These are phyloP conservation scores for Zygosaccharomyces pseudobailii DNA, from an alignment of 1,139 yeast species.

Conservation along the genomic window DNA sequence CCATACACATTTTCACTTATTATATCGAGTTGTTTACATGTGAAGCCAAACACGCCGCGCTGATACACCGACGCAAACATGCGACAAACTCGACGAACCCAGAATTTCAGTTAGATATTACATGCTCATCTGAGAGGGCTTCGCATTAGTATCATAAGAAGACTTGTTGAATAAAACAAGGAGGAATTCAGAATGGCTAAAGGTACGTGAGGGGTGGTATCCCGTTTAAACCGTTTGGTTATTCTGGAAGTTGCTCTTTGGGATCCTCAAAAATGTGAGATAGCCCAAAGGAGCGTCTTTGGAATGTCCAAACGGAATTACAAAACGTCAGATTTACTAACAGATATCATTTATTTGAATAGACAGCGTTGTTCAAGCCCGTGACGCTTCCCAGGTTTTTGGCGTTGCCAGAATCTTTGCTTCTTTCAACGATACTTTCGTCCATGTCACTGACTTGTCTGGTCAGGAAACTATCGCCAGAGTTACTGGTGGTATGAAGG, in stretches of 20 bases:
- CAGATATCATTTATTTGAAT: conserved; percentile 4
- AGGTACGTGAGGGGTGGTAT: conserved; percentile 39
- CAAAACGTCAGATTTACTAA: conserved; percentile 1
- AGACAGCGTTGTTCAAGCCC: conserved; percentile 51
- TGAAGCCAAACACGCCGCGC: not conserved
- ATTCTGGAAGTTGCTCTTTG: conserved; percentile 20
- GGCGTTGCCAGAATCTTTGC: conserved; percentile 99
- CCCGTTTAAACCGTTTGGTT: conserved; percentile 38
- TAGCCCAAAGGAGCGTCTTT: conserved; percentile 3
- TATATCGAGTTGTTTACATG: no score
- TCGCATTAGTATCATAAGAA: not conserved
- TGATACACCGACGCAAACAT: not conserved
- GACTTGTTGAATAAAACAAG: not conserved
- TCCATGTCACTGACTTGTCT: conserved; percentile 98
- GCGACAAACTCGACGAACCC: not conserved
- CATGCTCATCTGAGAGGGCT: not conserved
- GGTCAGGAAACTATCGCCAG: conserved; percentile 99
- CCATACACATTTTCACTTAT: not conserved
- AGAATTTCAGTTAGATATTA: conserved; percentile 1
- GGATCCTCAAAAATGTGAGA: not conserved
- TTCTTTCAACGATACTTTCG: conserved; percentile 99
- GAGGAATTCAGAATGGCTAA: conserved; percentile 35
- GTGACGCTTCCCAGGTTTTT: conserved; percentile 97
- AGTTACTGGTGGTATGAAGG: conserved; percentile 99
- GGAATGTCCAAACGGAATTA: not conserved